Percentiles rank a stretch among this genome's conserved stretches.
Conservation (phyloP, 108 stramenopile species). For the Fistulifera solaris region DNA sequence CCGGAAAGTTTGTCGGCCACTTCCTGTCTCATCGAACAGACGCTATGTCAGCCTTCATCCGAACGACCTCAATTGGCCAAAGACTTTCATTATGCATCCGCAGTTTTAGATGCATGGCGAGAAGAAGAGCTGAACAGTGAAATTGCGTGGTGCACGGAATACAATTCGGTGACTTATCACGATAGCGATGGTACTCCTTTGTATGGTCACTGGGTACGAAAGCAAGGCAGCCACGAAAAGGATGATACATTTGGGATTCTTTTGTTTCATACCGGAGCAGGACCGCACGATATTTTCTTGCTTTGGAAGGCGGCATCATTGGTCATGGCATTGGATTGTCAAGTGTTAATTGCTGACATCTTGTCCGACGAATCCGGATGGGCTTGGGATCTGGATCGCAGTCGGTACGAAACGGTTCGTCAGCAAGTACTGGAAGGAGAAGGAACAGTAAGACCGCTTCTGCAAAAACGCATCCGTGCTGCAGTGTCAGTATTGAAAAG, state of each 20-base stretch:
- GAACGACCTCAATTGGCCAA: constrained; percentile 22
- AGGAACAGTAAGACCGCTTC: constrained; percentile 7
- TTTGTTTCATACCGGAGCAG: constrained; percentile 71
- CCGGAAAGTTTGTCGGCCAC: constrained; percentile 8
- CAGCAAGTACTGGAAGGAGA: constrained; percentile 21
- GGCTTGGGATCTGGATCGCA: constrained; percentile 54
- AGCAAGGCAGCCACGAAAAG: not conserved
- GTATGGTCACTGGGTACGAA: constrained; percentile 36
- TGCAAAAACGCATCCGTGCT: constrained; percentile 24
- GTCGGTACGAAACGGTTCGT: constrained; percentile 30
- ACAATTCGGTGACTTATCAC: constrained; percentile 9
- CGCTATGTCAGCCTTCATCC: constrained; percentile 1
- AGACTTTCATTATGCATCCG: constrained; percentile 27
- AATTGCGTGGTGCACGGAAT: constrained; percentile 1
- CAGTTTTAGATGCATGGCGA: constrained; percentile 33
- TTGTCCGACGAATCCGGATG: constrained; percentile 46
- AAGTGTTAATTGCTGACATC: constrained; percentile 56
- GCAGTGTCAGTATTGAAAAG: constrained; percentile 14
- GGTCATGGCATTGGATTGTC: constrained; percentile 28
- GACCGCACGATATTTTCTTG: constrained; percentile 65
- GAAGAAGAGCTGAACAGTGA: constrained; percentile 9
- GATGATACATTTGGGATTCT: constrained; percentile 26
- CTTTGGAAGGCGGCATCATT: constrained; percentile 52
- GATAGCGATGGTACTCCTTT: constrained; percentile 19
- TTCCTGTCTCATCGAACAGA: constrained; percentile 8